Percentiles rank a stretch among this genome's conserved stretches.
Conservation (phyloP, 345 rosid species). For the Boechera divaricarpa region DNA sequence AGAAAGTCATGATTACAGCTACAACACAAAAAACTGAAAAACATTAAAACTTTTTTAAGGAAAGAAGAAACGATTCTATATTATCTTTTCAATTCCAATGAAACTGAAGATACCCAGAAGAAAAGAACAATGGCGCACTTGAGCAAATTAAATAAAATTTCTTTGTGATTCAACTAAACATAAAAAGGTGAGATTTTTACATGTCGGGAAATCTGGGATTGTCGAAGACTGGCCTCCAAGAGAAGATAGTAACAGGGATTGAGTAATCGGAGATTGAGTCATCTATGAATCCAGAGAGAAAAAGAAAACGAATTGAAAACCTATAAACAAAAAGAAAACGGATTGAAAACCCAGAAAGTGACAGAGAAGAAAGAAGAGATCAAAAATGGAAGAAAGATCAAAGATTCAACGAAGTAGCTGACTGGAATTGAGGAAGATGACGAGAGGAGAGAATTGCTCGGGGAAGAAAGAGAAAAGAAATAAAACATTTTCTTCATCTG, state of each 20-base stretch:
- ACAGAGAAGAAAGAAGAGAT: too few relatives aligned
- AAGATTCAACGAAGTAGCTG: too few relatives aligned
- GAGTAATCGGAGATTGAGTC: conserved; percentile 77
- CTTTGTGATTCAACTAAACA: conserved; percentile 19
- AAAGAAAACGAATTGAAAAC: too few relatives aligned
- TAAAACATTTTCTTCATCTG: too few relatives aligned
- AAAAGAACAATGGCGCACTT: conserved; percentile 45
- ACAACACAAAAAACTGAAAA: conserved; percentile 17
- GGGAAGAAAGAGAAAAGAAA: too few relatives aligned
- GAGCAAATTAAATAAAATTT: neutral
- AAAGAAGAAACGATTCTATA: conserved; percentile 21
- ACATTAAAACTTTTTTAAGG: conserved; percentile 11
- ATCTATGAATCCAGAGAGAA: conserved; percentile 83
- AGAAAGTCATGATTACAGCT: conserved; percentile 14
- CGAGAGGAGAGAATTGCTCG: too few relatives aligned
- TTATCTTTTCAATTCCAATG: neutral
- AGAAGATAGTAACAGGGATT: conserved; percentile 84
- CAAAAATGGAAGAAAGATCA: too few relatives aligned
- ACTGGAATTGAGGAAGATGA: too few relatives aligned
- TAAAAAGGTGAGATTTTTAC: conserved; percentile 46
- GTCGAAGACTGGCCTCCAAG: conserved; percentile 95
- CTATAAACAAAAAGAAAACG: too few relatives aligned
- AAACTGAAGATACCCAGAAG: conserved; percentile 35
- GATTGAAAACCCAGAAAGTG: too few relatives aligned
- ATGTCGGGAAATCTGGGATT: conserved; percentile 54